Base-by-base conservation (phyloP, 495 filamentous ascomycete genomes). In the Hyphodiscus hymeniophilus region DNA sequence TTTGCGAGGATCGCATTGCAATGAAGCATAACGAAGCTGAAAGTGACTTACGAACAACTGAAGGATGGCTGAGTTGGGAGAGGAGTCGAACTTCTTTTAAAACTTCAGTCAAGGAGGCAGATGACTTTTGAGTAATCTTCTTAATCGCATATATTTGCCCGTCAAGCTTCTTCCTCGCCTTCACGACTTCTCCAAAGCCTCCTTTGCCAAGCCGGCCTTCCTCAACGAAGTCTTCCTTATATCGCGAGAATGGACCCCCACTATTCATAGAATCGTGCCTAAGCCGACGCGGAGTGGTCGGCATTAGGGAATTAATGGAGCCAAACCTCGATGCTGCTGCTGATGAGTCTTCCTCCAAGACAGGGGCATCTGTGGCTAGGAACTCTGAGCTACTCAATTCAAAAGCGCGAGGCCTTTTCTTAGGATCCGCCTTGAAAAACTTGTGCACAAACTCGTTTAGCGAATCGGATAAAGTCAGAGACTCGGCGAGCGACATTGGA, bases 171-270 rank as follows among this genome's bases (percentile, higher is more conserved):
- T 95, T 94, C 47, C 94, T 77, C 6, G 92, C 91, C 61, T 91
- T 89, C 35, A 98, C 89, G n/a, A 98, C 92, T 66, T 96, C 86
- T 23, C 94, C 92, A 64, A 94, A 98, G 1, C 91, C 94, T 13
- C 92, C 92, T 64, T 87, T 92, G 21, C 94, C 92, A 16, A 98
- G 70, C 2, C 84, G 79, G 15, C 87, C 89, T 49, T 87, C 79
- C 64, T 97, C 91, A 17, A 86, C 81, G 60, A 94, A 98, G 56
- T 97, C 94, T 57, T 83, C 82, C 26, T 70, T 72, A 58, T 96
- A 98, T 36, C 89, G 75, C 58, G 95, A 47, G 23, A 57, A 57
- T 16, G 50, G 47, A 1, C 50, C 54, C 15, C 58, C 59, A 7
- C 41, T 63, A 46, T 61, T 68, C 50, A 67, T 69, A 5, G 77